Percentiles rank a stretch among this genome's conserved stretches.
Evolutionary conservation across 768 basidiomycete species (phyloP).

Genomic region (Lentinula lateritia): DNA sequence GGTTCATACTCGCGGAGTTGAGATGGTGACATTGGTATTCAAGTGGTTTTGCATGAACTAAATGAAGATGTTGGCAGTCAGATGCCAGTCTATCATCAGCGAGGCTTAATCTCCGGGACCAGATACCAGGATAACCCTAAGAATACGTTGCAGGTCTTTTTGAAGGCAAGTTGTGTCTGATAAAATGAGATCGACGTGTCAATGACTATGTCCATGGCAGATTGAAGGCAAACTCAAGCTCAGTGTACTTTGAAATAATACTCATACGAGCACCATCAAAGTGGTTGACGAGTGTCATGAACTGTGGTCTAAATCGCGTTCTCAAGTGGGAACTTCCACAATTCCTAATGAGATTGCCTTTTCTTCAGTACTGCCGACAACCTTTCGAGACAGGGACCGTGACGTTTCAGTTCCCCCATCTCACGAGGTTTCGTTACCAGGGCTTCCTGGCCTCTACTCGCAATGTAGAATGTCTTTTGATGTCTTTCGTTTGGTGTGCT

Average conservation of each 20-base stretch:
- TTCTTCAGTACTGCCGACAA: background rate
- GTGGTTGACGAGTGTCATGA: constrained; percentile 1
- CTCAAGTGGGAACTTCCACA: background rate
- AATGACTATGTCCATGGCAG: background rate
- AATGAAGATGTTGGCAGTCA: background rate
- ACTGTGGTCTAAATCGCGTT: background rate
- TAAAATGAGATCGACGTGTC: background rate
- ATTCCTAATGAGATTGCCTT: background rate
- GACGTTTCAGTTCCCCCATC: background rate
- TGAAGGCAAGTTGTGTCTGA: background rate
- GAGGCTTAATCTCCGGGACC: background rate
- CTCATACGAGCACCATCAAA: background rate
- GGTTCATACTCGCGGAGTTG: background rate
- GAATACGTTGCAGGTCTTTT: background rate
- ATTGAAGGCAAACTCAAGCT: constrained; percentile 2
- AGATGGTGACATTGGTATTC: background rate
- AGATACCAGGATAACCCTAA: background rate
- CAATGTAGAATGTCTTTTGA: constrained; percentile 17
- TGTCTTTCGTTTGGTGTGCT: background rate
- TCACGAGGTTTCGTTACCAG: background rate
- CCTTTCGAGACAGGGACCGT: background rate
- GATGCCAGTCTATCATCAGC: background rate
- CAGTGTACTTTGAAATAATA: background rate
- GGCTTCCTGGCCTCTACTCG: constrained; percentile 28
- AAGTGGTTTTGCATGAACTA: background rate